Conservation (phyloP, 306 rosid genomes). For the Vigna angularis region DNA sequence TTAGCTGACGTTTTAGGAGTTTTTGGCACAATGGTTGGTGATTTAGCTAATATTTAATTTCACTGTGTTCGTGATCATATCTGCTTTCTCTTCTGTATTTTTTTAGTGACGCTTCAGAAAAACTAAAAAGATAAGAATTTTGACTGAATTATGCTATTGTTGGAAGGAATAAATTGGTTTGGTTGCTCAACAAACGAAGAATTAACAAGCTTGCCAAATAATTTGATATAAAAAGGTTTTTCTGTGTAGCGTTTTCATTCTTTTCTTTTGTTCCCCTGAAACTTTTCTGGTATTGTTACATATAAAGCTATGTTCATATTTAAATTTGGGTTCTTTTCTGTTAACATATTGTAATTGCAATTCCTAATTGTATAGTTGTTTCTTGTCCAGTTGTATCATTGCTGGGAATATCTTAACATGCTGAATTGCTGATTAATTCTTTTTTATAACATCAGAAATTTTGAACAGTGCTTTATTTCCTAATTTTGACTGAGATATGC, state of each 20-base stretch:
- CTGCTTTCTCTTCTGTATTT: not conserved
- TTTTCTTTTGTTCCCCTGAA: not conserved
- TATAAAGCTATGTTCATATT: not conserved
- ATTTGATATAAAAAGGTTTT: not conserved
- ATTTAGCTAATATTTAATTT: too few relatives aligned
- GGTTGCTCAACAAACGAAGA: constrained; percentile 7
- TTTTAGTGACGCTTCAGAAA: too few relatives aligned
- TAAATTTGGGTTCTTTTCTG: constrained; percentile 12
- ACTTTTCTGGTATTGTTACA: not conserved
- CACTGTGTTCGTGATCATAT: not conserved
- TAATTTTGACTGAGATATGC: constrained; percentile 19
- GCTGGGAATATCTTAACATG: not conserved
- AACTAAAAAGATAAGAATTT: not conserved
- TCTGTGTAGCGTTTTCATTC: not conserved
- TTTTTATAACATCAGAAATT: not conserved
- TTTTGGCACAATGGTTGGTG: too few relatives aligned
- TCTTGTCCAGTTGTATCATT: constrained; percentile 9
- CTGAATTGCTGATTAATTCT: not conserved
- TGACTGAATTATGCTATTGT: not conserved
- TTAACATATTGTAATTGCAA: not conserved
- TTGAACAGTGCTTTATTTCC: not conserved
- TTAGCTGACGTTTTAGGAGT: too few relatives aligned
- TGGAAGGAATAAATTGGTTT: not conserved
- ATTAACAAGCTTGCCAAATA: constrained; percentile 9
- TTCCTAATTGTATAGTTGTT: not conserved